These are phyloP conservation scores for Monilinia vaccinii-corymbosi DNA, from an alignment of 2,329 filamentous ascomycete species.

Conservation along the genomic window DNA sequence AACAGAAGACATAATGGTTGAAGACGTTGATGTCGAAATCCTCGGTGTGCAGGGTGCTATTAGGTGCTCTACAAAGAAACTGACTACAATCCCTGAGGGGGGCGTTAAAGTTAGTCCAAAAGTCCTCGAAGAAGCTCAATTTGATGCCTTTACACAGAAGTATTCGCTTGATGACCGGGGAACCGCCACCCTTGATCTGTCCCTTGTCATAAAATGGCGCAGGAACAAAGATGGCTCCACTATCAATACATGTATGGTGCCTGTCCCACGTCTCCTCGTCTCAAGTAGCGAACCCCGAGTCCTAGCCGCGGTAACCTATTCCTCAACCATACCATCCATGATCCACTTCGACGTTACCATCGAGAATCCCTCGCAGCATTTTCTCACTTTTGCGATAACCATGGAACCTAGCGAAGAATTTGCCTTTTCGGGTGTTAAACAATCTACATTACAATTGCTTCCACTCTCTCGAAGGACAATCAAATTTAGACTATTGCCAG, in stretches of 20 bases:
- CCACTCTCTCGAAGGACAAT: slow-evolving; percentile 69
- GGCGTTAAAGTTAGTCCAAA: slow-evolving; percentile 51
- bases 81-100: slow-evolving; percentile 30
- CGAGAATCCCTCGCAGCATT: slow-evolving; percentile 91
- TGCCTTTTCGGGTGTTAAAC: slow-evolving; percentile 84
- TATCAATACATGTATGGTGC: slow-evolving; percentile 57
- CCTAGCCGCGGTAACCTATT: slow-evolving; percentile 44
- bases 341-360: slow-evolving; percentile 56
- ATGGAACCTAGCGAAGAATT: slow-evolving; percentile 94
- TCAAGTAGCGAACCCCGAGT: slow-evolving; percentile 82
- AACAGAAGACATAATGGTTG: slow-evolving; percentile 47
- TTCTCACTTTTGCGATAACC: slow-evolving; percentile 80
- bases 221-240: slow-evolving; percentile 34
- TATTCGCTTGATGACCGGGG: slow-evolving; percentile 71
- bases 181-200: slow-evolving; percentile 64
- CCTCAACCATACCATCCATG: slow-evolving; percentile 27
- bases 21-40: slow-evolving; percentile 56
- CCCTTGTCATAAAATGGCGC: slow-evolving; percentile 69
- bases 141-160: slow-evolving; percentile 69
- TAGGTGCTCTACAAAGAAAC: slow-evolving; percentile 42
- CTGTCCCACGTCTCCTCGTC: slow-evolving; percentile 71
- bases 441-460: slow-evolving; percentile 68
- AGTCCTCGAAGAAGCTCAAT: slow-evolving; percentile 61
- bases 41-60: slow-evolving; percentile 53
- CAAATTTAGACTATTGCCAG: slow-evolving; percentile 66